Percentiles rank a stretch among this genome's conserved stretches.
Evolutionary conservation across 768 basidiomycete species (phyloP).

Genomic region (Sutorius australiensis): DNA sequence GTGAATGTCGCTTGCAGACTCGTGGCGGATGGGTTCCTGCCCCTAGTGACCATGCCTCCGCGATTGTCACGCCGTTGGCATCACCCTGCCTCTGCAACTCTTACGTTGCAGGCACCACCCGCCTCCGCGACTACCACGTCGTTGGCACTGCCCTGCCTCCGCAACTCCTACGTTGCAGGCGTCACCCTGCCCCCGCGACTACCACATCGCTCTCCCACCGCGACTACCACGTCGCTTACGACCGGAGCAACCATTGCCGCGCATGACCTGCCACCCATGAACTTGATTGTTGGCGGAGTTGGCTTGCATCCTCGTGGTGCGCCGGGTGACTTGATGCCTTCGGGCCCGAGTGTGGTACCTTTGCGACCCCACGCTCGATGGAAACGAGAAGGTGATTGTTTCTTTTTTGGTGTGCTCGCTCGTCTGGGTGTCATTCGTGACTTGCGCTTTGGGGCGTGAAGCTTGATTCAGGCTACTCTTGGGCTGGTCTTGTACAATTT

Average conservation of each 20-base stretch:
- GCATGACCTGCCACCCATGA: too few species aligned
- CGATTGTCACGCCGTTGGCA: too few species aligned
- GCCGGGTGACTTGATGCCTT: constrained; percentile 1
- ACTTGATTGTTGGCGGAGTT: not conserved
- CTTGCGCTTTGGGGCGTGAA: constrained; percentile 1
- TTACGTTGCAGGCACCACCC: too few species aligned
- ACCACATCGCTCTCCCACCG: too few species aligned
- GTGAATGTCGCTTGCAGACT: not conserved
- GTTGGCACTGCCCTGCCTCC: too few species aligned
- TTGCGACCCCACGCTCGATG: not conserved
- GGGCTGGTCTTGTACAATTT: constrained; percentile 21
- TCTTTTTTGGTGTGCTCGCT: not conserved
- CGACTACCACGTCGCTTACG: too few species aligned
- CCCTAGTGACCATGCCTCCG: too few species aligned
- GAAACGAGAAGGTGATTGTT: constrained; percentile 19
- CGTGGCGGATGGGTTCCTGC: not conserved
- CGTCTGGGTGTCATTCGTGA: constrained; percentile 25
- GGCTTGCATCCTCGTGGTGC: not conserved
- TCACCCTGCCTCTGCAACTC: too few species aligned
- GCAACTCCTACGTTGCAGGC: too few species aligned
- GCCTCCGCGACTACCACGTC: not conserved
- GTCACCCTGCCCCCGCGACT: too few species aligned
- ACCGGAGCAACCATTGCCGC: not conserved
- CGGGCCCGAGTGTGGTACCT: not conserved
- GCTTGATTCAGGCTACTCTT: constrained; percentile 24